Base-by-base conservation (phyloP, 2,329 filamentous ascomycete genomes). In the Pseudopyricularia cyperi region DNA sequence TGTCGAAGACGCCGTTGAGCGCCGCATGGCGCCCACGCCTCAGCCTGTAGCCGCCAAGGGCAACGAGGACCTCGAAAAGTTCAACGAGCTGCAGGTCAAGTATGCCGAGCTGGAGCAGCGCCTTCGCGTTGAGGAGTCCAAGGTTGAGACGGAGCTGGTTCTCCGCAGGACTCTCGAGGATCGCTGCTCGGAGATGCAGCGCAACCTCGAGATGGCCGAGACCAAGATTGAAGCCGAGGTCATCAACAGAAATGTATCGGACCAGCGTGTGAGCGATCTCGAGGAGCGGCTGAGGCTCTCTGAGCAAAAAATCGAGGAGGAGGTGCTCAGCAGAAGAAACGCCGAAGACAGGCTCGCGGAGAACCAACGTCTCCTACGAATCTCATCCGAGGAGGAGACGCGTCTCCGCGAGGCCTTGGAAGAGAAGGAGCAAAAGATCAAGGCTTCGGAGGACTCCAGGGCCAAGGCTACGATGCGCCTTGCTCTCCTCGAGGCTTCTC, bases 281-380 rank as follows among this genome's bases (percentile, higher is more conserved):
- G 85, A 89, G 62, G 81, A 80, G 46, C 81, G 81, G 62, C 71
- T 88, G 46, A 76, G 76, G 54, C 67, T 76, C 9, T 78, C 84
- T 34, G 82, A 88, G 57, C 72, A 74, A 34, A 75, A 76, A 52
- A 76, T 75, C 1, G 83, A 89, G 56, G 68, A 79, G 51, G 84
- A 90, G 59, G 68, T 83, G 54, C 71, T 75, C 46, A 68, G 69
- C 48, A 79, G 85, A 54, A 77, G 84, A 52, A 74, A 79, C 33
- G 82, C 83, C 1, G 85, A 90, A 63, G 86, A 90, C 60, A 79
- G 79, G 55, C 70, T 88, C 14, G 77, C 82, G 5, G 85, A 90
- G 61, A 74, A 82, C n/a, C 83, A 89, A 65, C 75, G 81, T 52
- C 74, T 84, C 22, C 73, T 89, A 26, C 77, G 80, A 54, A 76